Percentiles rank a stretch among this genome's conserved stretches.
phyloP scores from a whole-genome alignment of 2,329 filamentous ascomycete species.

The Aureobasidium pullulans region DNA sequence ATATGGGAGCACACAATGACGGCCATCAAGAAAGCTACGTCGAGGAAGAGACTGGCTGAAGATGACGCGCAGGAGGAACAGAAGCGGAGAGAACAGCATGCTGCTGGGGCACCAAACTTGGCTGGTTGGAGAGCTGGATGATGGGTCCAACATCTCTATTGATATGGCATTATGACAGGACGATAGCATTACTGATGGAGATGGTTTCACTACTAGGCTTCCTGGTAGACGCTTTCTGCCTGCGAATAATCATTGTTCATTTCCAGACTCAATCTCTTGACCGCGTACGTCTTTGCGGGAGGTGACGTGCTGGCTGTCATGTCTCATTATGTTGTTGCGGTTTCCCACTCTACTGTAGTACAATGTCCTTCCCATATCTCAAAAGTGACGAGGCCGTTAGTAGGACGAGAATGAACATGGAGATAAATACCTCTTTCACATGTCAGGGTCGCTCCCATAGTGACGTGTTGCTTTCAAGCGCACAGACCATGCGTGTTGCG shows the following conservation, averaged over 20 bases:
- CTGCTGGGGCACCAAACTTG: slow-evolving; percentile 21
- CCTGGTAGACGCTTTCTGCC: no score
- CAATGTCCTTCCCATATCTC: background rate
- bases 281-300: no score
- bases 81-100: slow-evolving; percentile 16
- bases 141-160: background rate
- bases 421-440: background rate
- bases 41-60: slow-evolving; percentile 22
- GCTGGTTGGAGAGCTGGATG: slow-evolving; percentile 23
- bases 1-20: slow-evolving; percentile 32
- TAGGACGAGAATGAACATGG: no score
- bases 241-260: no score
- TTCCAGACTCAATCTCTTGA: no score
- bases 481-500: background rate
- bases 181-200: background rate
- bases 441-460: background rate
- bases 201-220: background rate
- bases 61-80: slow-evolving; percentile 19
- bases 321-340: no score
- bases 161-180: background rate
- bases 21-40: slow-evolving; percentile 25
- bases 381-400: no score
- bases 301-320: no score
- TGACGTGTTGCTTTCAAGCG: background rate
- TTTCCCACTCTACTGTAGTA: background rate